A percentile compares a stretch with the other conserved stretches of the same genome.
Evolutionary conservation across 2,329 filamentous ascomycete species (phyloP).

Genomic region (Westerdykella sp.): DNA sequence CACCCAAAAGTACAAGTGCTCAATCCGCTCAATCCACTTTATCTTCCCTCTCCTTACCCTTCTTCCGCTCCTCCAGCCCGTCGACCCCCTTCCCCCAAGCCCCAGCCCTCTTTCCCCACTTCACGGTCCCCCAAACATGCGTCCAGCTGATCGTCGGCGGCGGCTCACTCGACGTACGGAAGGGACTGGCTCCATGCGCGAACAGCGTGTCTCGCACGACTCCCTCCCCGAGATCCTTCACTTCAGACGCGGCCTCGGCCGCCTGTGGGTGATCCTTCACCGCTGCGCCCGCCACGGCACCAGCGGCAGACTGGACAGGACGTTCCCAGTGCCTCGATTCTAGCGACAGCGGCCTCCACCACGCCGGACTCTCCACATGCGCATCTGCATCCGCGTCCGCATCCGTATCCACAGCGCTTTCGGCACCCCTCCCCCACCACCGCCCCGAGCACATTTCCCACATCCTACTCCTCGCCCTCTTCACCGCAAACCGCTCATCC

Average conservation of each 20-base stretch:
- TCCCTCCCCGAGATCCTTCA: constrained; percentile 3
- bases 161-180: constrained; percentile 39
- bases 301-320: constrained; percentile 1
- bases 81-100: constrained; percentile 48
- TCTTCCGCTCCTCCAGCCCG: constrained; percentile 38
- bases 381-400: constrained; percentile 52
- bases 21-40: not conserved
- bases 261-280: not conserved
- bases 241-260: constrained; percentile 3
- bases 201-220: constrained; percentile 28
- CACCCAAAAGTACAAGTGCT: too few relatives aligned
- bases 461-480: constrained; percentile 66
- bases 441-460: constrained; percentile 73
- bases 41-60: constrained; percentile 18
- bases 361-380: constrained; percentile 46
- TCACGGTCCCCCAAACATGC: constrained; percentile 50
- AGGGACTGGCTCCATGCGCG: constrained; percentile 42
- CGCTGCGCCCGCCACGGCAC: not conserved
- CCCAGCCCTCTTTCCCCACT: constrained; percentile 49
- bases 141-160: constrained; percentile 48
- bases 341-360: constrained; percentile 62
- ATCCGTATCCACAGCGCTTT: constrained; percentile 53
- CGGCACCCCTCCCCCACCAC: constrained; percentile 58
- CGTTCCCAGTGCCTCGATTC: constrained; percentile 64
- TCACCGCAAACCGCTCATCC: constrained; percentile 76